Percentiles rank a stretch among this genome's conserved stretches.
Conservation (phyloP, 2,329 filamentous ascomycete genomes). For the Xylaria sp. region DNA sequence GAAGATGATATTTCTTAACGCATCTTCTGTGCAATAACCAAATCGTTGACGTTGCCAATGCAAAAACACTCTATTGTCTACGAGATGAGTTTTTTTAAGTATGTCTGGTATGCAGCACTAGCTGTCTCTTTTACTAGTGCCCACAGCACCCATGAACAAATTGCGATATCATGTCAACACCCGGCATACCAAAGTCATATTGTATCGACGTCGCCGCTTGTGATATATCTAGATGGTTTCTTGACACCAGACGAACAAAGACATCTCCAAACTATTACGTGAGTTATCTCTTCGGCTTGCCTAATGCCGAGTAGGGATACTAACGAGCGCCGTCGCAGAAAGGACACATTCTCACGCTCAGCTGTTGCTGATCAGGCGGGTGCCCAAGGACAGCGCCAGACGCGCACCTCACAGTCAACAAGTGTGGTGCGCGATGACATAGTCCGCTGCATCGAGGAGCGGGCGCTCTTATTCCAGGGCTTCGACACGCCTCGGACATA, state of each 20-base stretch:
- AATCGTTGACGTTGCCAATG: not conserved
- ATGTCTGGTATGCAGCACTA: slow-evolving; percentile 39
- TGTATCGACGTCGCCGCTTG: slow-evolving; percentile 53
- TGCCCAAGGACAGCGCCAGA: slow-evolving; percentile 51
- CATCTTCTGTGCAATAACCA: not conserved
- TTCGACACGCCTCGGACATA: slow-evolving; percentile 52
- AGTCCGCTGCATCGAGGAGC: slow-evolving; percentile 60
- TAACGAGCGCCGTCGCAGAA: slow-evolving; percentile 46
- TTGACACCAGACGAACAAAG: slow-evolving; percentile 51
- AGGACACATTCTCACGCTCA: slow-evolving; percentile 58
- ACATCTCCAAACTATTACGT: slow-evolving; percentile 53
- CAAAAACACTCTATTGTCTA: not conserved
- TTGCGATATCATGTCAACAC: slow-evolving; percentile 47
- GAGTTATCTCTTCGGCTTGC: slow-evolving; percentile 30
- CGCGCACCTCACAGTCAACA: slow-evolving; percentile 60
- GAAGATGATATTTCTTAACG: not conserved
- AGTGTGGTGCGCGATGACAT: slow-evolving; percentile 56
- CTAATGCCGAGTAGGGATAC: not conserved
- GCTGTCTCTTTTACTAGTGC: slow-evolving; percentile 37
- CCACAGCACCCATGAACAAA: slow-evolving; percentile 39
- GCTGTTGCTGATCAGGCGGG: slow-evolving; percentile 53
- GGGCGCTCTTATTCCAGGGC: slow-evolving; percentile 60
- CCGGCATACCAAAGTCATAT: slow-evolving; percentile 50
- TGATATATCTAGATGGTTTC: slow-evolving; percentile 55
- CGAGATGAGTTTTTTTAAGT: slow-evolving; percentile 41